Base-by-base conservation (phyloP, 805 yeast species). In the Yarrowia sp. region DNA sequence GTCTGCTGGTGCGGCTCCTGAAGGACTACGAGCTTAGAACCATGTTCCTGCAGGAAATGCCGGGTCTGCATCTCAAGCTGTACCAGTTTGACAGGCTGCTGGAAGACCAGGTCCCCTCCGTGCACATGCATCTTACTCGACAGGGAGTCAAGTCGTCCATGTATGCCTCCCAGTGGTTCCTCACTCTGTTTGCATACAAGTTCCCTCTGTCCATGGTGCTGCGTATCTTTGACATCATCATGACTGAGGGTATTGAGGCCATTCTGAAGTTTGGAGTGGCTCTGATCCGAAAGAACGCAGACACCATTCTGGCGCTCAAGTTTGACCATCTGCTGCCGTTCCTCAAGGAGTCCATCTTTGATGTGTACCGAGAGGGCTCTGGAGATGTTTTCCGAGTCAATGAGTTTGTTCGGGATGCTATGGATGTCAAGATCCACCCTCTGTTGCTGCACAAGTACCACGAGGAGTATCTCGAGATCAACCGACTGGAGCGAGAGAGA, bases 151-250 rank as follows among this genome's bases (percentile, higher is more conserved):
- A 87, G 67, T 89, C 97, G 2, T 88, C 96, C 22, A 93, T 93
- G 98, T 95, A 90, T 79, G 98, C 98, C 0, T 87, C 96, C 1
- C 98, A 95, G 76, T 95, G 99, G 99, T 93, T 95, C 72, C 81
- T 95, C 70, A 95, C 98, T 0, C 82, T 95, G 69, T 95, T 95
- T 76, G 96, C 97, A 7, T 95, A 95, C 79, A 91, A 91, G 74
- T 93, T 95, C 74, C 98, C 99, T 14, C 78, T 92, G 60, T 89
- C 86, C 65, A 87, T 93, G 73, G 98, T 95, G 28, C 77, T 91
- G 68, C 81, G 98, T 67, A 90, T 95, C 44, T 90, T 84, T 74
- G 99, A 95, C 77, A 83, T 90, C 67, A 86, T 95, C 8, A 85
- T 95, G 62, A 87, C 96, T 8, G 97, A 95, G 77, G 99, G 99